Base-by-base conservation (phyloP, 2,329 filamentous ascomycete genomes). In the Cladosporium phlei region DNA sequence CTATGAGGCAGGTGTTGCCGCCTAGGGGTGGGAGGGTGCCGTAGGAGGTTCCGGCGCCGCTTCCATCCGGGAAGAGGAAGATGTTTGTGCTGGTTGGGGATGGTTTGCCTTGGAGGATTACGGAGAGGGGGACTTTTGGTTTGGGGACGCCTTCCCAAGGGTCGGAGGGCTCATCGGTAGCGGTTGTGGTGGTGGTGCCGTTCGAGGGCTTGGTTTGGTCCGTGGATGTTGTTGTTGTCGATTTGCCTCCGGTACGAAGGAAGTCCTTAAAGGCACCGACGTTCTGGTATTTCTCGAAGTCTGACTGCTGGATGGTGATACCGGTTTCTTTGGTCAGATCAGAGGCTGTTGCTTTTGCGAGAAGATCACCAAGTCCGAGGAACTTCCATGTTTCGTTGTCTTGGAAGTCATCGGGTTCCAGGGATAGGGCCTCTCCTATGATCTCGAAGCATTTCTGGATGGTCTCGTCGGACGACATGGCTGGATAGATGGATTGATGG, bases 11-110 rank as follows among this genome's bases (percentile, higher is more conserved):
- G 55, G 75, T 63, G 51, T 75, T 69, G 11, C 68, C 59, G 17
- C 70, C 71, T 42, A 77, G 69, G 52, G 77, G 75, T 28, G 76
- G 71, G 35, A 81, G 78, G 54, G 73, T 75, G 45, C 77, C 77
- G 67, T 86, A 86, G 1, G 80, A 83, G n/a, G 82, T 85, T 8
- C 82, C 81, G 45, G 78, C 61, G 68, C 82, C 75, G 52, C 69
- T 79, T 52, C 64, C 75, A 66, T 76, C 73, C 32, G 73, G 73
- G 19, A 76, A 55, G 52, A 75, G 67, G 62, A 75, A 76, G 55
- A 76, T 67, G 57, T 73, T 74, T 64, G 78, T 73, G 45, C 71
- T 75, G 19, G 77, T 77, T 50, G 67, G 71, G 59, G 71, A 78
- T 3, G 76, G 73, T 54, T 71, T 79, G 27, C 76, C 77, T 59